phyloP scores from a whole-genome alignment of 192 early-diverging fungal genomes.

The Cladochytrium replicatum region DNA sequence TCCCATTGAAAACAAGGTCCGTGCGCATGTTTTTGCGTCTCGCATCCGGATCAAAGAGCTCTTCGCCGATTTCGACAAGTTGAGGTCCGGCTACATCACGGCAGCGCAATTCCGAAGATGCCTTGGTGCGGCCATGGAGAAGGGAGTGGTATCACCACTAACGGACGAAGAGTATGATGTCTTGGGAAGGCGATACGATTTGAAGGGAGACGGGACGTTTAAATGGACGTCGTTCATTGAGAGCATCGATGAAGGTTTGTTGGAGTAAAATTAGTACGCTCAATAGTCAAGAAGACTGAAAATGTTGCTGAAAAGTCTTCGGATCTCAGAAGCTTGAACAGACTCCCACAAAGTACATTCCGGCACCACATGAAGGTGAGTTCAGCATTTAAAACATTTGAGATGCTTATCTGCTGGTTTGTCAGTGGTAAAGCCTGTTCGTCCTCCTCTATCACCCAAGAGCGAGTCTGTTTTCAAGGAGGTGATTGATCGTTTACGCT shows the following conservation, averaged over 20 bases:
- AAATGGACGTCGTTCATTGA: slow-evolving; percentile 41
- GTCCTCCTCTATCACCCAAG: slow-evolving; percentile 27
- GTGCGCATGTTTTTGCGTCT: slow-evolving; percentile 29
- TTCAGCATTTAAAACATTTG: background rate
- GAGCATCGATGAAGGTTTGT: slow-evolving; percentile 40
- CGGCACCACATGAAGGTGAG: slow-evolving; percentile 28
- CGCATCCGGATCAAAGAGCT: slow-evolving; percentile 41
- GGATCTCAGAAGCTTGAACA: slow-evolving; percentile 31
- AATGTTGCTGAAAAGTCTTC: slow-evolving; percentile 26
- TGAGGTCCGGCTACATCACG: slow-evolving; percentile 35
- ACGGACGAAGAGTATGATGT: slow-evolving; percentile 25
- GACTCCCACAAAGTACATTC: slow-evolving; percentile 32
- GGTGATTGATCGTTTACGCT: slow-evolving; percentile 26
- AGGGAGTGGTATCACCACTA: slow-evolving; percentile 23
- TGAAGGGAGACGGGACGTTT: slow-evolving; percentile 19
- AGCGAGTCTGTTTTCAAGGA: slow-evolving; percentile 21
- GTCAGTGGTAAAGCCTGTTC: slow-evolving; percentile 30
- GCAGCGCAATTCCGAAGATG: slow-evolving; percentile 37
- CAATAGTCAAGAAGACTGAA: background rate
- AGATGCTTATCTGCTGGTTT: background rate
- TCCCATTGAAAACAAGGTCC: slow-evolving; percentile 33
- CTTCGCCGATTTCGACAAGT: slow-evolving; percentile 44
- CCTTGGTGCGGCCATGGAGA: slow-evolving; percentile 29
- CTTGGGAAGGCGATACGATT: slow-evolving; percentile 26
- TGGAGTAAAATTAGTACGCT: background rate